A percentile compares a stretch with the other conserved stretches of the same genome.
Evolutionary conservation across 1,284 basidiomycete genomes (phyloP).

Genomic region (Inonotus hispidus): DNA sequence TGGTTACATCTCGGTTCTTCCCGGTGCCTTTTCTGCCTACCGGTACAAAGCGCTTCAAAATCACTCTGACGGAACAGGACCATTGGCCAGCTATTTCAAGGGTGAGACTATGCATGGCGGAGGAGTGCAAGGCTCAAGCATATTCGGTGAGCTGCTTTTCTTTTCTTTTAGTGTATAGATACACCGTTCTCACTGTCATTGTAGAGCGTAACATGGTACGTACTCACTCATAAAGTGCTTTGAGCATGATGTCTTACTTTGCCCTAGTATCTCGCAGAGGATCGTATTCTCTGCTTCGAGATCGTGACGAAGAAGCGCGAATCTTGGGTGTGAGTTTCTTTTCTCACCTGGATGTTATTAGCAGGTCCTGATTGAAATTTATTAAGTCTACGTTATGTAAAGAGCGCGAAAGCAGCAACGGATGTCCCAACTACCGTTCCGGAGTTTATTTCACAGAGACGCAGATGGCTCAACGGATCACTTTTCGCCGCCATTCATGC

Average conservation of each 20-base stretch:
- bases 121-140: constrained; percentile 51
- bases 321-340: constrained; percentile 64
- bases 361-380: neutral
- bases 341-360: neutral
- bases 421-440: constrained; percentile 81
- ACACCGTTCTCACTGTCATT: constrained; percentile 18
- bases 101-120: constrained; percentile 84
- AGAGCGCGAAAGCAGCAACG: constrained; percentile 84
- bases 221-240: neutral
- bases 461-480: constrained; percentile 88
- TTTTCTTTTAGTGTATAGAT: neutral
- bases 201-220: constrained; percentile 68
- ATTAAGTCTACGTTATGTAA: constrained; percentile 79
- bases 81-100: constrained; percentile 87
- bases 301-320: constrained; percentile 90
- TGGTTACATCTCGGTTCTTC: constrained; percentile 86
- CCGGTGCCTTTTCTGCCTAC: constrained; percentile 91
- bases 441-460: constrained; percentile 88
- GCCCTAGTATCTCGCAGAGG: constrained; percentile 73
- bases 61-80: constrained; percentile 77
- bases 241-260: neutral
- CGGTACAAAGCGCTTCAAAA: constrained; percentile 82
- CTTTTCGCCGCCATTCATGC: constrained; percentile 85
- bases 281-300: constrained; percentile 96
- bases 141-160: constrained; percentile 49